Evolutionary conservation across 345 rosid species (phyloP), one percentile per base, ranked within the genome.

Genomic region (Limnanthes douglasii): DNA sequence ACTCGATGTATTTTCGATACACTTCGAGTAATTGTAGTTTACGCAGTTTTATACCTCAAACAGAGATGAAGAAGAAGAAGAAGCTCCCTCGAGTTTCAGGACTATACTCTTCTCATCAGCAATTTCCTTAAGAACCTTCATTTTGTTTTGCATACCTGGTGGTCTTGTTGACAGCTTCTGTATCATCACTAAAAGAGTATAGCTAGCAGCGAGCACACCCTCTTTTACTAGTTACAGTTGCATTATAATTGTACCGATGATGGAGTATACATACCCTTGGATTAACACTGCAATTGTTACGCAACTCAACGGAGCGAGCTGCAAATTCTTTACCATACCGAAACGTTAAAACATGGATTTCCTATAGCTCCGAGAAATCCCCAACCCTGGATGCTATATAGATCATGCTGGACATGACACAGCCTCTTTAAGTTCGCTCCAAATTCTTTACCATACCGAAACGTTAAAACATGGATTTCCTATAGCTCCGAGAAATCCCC

Each of bases 331-430:
- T 80, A 15, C 98, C 94, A 33, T 67, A 84, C 23, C 68, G 77
- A 27, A 95, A 64, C 5, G 65, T 38, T 46, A 84, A 53, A 34
- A 64, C 50, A 0, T 94, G 94, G 52, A 90, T 61, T 57, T 90
- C 85, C 48, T 59, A 78, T 54, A 90, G 80, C 69, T 90, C 96
- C 4, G 96, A 94, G 41, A 84, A 78, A 1, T 90, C 98, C 0
- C 98, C 94, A 6, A 86, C 71, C 37, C 96, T 72, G 0, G 88
- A 66, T 17, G 98, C 73, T 1, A 78, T 85, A 28, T 51, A 84
- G 21, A 75, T 49, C 72, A 90, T 62, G 17, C 73, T 61, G 2
- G 93, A 70, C n/a, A n/a, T n/a, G n/a, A n/a, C 11, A 75, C 52
- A 21, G 94, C 75, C 66, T 84, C 98, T 20, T 56, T 53, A 52